Evolutionary conservation across 257 asterid species (phyloP).

Genomic region (Ilex aquifolium): DNA sequence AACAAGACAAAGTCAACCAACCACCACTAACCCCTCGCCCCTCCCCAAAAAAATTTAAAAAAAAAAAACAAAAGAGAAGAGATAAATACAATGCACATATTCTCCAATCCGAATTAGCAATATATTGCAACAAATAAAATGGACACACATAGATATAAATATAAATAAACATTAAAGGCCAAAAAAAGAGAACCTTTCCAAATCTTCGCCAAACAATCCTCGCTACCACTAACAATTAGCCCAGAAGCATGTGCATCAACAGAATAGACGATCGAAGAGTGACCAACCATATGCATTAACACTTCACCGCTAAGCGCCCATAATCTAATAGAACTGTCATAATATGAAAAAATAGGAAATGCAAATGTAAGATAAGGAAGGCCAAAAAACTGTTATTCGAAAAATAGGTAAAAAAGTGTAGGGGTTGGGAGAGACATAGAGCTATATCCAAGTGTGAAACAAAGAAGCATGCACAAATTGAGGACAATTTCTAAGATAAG

Average conservation of each 20-base stretch:
- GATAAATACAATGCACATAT: not conserved
- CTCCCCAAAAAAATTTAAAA: too few species aligned
- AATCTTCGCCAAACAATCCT: slow-evolving; percentile 84
- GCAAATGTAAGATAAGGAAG: slow-evolving; percentile 7
- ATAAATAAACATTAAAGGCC: not conserved
- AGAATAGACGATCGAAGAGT: slow-evolving; percentile 83
- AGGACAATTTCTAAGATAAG: too few species aligned
- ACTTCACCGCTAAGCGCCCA: slow-evolving; percentile 87
- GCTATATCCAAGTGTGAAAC: too few species aligned
- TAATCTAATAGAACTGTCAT: slow-evolving; percentile 73
- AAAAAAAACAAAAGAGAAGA: too few species aligned
- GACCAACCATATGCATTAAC: slow-evolving; percentile 96
- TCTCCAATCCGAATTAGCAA: slow-evolving; percentile 1
- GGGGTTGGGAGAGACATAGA: too few species aligned
- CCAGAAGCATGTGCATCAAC: slow-evolving; percentile 88
- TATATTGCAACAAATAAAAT: not conserved
- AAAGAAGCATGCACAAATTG: too few species aligned
- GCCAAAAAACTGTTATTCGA: not conserved
- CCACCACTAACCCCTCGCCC: too few species aligned
- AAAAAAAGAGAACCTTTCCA: slow-evolving; percentile 74
- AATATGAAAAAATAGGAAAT: slow-evolving; percentile 15
- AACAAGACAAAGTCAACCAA: too few species aligned
- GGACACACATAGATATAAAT: not conserved
- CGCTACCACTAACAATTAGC: slow-evolving; percentile 91
- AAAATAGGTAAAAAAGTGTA: not conserved